Percentiles rank a stretch among this genome's conserved stretches.
Conservation (phyloP, 257 asterid species). For the Leonotis leonurus region DNA sequence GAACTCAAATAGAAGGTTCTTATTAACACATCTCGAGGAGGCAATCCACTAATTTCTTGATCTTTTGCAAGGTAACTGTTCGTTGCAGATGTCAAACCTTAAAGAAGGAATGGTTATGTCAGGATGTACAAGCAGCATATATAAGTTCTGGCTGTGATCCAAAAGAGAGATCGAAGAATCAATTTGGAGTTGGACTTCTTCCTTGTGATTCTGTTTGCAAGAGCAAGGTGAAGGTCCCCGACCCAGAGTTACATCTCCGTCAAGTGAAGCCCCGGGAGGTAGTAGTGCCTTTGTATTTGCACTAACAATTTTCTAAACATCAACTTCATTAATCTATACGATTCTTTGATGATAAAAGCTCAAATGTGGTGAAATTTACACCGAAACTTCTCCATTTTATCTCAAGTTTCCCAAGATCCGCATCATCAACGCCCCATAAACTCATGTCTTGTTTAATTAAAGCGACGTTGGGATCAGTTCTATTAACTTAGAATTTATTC, state of each 20-base stretch:
- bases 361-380: no score
- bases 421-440: no score
- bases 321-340: not conserved
- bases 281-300: slow-evolving; percentile 2
- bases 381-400: no score
- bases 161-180: slow-evolving; percentile 58
- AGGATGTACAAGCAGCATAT: slow-evolving; percentile 69
- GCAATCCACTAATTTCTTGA: not conserved
- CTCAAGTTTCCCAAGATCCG: no score
- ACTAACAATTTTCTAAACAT: not conserved
- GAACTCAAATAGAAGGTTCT: not conserved
- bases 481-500: no score
- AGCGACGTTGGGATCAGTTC: no score
- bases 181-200: slow-evolving; percentile 67
- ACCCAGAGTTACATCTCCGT: slow-evolving; percentile 61
- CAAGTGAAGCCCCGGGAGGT: slow-evolving; percentile 62
- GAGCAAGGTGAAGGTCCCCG: slow-evolving; percentile 53
- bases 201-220: slow-evolving; percentile 65
- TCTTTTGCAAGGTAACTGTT: slow-evolving; percentile 50
- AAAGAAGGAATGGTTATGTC: slow-evolving; percentile 78
- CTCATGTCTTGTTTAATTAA: no score
- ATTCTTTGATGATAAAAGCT: not conserved
- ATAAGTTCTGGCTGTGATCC: slow-evolving; percentile 44
- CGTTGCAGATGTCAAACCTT: slow-evolving; percentile 80
- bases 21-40: not conserved